A percentile compares a stretch with the other conserved stretches of the same genome.
Conservation (phyloP, 139 green algal genomes). For the Astrephomene gubernaculifera region DNA sequence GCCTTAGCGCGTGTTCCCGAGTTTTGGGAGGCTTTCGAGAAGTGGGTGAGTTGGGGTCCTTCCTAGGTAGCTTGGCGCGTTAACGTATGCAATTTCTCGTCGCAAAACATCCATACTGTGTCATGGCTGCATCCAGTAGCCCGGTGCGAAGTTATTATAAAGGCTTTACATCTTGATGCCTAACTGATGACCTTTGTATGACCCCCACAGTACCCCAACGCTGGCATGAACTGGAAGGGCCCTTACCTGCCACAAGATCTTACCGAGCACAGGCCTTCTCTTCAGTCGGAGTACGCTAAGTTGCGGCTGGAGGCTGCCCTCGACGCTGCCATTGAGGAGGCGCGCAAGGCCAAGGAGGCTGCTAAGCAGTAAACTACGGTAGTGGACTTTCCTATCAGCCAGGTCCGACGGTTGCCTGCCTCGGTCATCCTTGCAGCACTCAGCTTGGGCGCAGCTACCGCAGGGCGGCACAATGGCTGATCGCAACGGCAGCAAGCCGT, state of each 20-base stretch:
- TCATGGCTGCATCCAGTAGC: background rate
- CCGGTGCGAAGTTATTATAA: background rate
- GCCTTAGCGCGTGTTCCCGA: constrained; percentile 69
- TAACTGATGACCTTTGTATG: background rate
- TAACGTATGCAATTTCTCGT: background rate
- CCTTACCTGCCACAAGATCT: constrained; percentile 65
- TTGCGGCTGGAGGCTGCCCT: constrained; percentile 55
- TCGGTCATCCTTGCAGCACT: too few relatives aligned
- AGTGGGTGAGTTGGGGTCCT: constrained; percentile 56
- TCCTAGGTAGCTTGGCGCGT: background rate
- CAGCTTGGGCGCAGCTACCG: too few relatives aligned
- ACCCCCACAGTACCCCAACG: constrained; percentile 52
- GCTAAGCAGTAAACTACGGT: constrained; percentile 40
- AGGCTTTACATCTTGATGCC: background rate
- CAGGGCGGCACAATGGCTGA: background rate
- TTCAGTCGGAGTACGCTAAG: constrained; percentile 60
- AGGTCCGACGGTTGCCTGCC: too few relatives aligned
- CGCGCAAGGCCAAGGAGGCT: constrained; percentile 18
- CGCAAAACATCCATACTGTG: background rate
- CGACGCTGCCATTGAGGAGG: constrained; percentile 55
- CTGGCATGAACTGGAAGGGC: constrained; percentile 49
- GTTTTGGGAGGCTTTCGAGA: constrained; percentile 74
- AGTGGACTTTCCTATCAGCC: too few relatives aligned
- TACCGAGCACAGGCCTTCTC: constrained; percentile 55
- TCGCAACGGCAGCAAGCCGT: background rate